Base-by-base conservation (phyloP, 1,284 basidiomycete species). In the Amylostereum areolatum region DNA sequence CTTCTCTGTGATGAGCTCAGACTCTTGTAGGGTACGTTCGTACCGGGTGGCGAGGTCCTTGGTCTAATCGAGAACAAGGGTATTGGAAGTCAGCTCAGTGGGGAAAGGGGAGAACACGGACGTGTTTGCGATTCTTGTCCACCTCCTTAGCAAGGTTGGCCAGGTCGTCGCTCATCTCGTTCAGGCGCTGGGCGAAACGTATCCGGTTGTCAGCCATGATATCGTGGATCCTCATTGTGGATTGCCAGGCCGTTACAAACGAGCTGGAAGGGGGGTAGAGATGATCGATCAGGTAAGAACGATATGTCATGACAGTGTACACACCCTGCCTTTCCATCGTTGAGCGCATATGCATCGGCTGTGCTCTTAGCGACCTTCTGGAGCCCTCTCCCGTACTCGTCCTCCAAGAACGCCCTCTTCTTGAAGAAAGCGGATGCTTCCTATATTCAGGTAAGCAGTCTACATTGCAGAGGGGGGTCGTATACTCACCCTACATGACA, bases 151-250 rank as follows among this genome's bases (percentile, higher is more conserved):
- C 81, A 2, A 98, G 71, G 25, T 79, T 85, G 18, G 77, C 71
- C n/a, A 98, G 75, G 65, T 99, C 96, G 40, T 98, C 94, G 61
- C 89, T 88, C 90, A 97, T 98, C 67, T 97, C 95, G 59, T 86
- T 87, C 46, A 99, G 73, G 39, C 93, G 83, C 54, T 85, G 78
- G 0, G 93, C 78, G 60, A 98, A 97, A 45, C 86, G 81, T 45
- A 95, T 67, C 42, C 93, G 77, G 63, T 93, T 94, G 59, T 96
- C 92, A 11, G 88, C 92, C 68, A 98, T 79, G 42, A 78, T 69
- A 58, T 98, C 95, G 62, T 99, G 96, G 47, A 92, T 80, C 53
- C 83, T 81, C 78, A 99, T 80, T 7, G 89, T 81, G 29, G 81
- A 74, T 60, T 92, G 85, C 89, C 93, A 98, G 8, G 93, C 89